Evolutionary conservation across 192 early-diverging fungal genomes (phyloP).

Genomic region (Spizellomyces sp.): DNA sequence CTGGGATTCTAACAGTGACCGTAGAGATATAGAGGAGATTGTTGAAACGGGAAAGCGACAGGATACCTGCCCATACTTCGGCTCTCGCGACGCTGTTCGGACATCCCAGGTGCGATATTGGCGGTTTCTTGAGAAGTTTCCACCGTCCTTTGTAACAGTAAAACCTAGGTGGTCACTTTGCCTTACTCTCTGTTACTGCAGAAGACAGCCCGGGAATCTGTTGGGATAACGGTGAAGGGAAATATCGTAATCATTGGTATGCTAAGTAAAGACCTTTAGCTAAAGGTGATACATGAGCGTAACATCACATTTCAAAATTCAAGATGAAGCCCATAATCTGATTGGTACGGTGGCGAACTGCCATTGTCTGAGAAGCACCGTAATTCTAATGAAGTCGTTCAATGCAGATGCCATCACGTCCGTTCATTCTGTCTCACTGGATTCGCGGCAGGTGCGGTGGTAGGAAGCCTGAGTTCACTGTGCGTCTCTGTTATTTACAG

Average conservation of each 20-base stretch:
- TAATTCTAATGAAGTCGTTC: not conserved
- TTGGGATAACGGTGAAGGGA: conserved; percentile 68
- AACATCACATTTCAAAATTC: not conserved
- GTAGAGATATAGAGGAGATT: conserved; percentile 87
- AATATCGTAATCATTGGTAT: conserved; percentile 86
- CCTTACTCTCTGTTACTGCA: conserved; percentile 89
- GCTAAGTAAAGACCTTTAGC: conserved; percentile 8
- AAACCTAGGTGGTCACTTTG: conserved; percentile 75
- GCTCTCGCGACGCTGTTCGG: conserved; percentile 59
- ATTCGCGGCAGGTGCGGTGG: conserved; percentile 45
- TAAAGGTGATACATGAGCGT: no score
- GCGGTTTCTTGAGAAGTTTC: not conserved
- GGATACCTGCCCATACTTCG: conserved; percentile 83
- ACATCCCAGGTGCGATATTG: conserved; percentile 51
- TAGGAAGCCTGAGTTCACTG: no score
- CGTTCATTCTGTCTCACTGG: conserved; percentile 67
- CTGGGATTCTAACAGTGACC: not conserved
- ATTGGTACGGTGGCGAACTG: conserved; percentile 54
- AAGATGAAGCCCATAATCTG: conserved; percentile 58
- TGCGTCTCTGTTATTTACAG: not conserved
- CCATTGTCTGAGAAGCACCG: not conserved
- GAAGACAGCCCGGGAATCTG: conserved; percentile 69
- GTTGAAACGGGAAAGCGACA: conserved; percentile 60
- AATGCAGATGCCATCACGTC: conserved; percentile 52
- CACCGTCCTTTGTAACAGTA: not conserved